Conservation (phyloP, 768 basidiomycete species). For the Phanerochaete carnosa region DNA sequence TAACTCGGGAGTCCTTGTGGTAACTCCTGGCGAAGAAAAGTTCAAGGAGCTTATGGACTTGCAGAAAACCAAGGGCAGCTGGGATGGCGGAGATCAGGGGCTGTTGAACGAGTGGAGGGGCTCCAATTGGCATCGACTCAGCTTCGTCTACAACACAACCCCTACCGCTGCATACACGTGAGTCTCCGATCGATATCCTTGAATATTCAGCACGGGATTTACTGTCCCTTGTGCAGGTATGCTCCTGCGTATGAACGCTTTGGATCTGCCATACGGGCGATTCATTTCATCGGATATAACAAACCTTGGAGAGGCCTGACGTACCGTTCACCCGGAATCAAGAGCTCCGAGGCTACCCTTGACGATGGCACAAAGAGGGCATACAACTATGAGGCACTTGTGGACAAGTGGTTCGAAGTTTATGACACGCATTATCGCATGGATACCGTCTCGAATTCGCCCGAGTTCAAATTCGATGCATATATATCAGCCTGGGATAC, state of each 20-base stretch:
- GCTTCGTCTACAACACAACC: constrained; percentile 98
- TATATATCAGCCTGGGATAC: constrained; percentile 80
- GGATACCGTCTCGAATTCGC: constrained; percentile 36
- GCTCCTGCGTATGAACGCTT: constrained; percentile 96
- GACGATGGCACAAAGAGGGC: constrained; percentile 40
- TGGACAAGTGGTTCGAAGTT: constrained; percentile 87
- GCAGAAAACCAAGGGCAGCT: constrained; percentile 76
- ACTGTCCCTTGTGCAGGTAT: constrained; percentile 55
- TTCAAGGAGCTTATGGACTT: constrained; percentile 72
- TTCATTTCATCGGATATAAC: constrained; percentile 94
- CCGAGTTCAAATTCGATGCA: constrained; percentile 58
- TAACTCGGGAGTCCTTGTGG: constrained; percentile 94
- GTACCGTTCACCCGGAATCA: constrained; percentile 59
- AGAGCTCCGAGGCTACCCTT: constrained; percentile 28
- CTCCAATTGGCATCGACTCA: constrained; percentile 85
- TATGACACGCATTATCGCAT: constrained; percentile 88
- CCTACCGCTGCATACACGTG: constrained; percentile 96
- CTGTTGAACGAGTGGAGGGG: constrained; percentile 94
- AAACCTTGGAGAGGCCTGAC: constrained; percentile 89
- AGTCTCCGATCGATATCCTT: constrained; percentile 31
- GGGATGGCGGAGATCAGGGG: constrained; percentile 99
- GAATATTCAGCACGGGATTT: constrained; percentile 14
- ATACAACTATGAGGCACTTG: constrained; percentile 77
- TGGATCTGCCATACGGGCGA: constrained; percentile 78
- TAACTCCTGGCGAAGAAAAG: constrained; percentile 78